Base-by-base conservation (phyloP, 1,284 basidiomycete species). In the Tilletia walkeri region DNA sequence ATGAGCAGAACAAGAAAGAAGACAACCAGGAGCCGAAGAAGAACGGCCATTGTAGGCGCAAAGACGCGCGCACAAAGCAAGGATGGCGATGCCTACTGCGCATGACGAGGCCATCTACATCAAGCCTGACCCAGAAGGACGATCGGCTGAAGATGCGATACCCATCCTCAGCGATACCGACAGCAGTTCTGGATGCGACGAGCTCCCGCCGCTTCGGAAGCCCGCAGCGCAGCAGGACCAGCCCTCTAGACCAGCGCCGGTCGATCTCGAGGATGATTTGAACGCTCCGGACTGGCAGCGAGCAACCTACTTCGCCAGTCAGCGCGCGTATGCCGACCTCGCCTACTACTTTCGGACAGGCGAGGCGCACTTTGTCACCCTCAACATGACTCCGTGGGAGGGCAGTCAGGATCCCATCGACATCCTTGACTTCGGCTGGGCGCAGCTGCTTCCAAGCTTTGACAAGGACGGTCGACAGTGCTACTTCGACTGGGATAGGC, bases 221-320 rank as follows among this genome's bases (percentile, higher is more conserved):
- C 20, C 20, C 4, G 54, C 4, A 14, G 54, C 3, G 14, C n/a
- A 20, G 34, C 20, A 20, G 24, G 5, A 20, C 14, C 20, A 34
- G 24, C 54, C 24, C 24, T 30, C 24, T 30, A 30, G 24, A 30
- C 24, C 24, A 30, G 24, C 24, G 24, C 24, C 24, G 12, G 20
- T 56, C 20, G 20, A 30, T 30, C 54, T 56, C n/a, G 12, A 56
- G 20, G 24, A 20, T 30, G 54, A 56, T 24, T 30, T 12, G 20
- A 34, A 30, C 10, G 24, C 54, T 14, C 24, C 20, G 54, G 54
- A 56, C 34, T 56, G 54, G 54, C n/a, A 56, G 9, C 54, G 54
- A 56, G 54, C 54, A 12, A 56, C 24, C n/a, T 63, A 63, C 59
- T 38, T 41, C 34, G 59, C 59, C 59, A 63, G 59, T 5, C 59